Conservation (phyloP, 2,329 filamentous ascomycete species). For the Helicocarpus griseus region DNA sequence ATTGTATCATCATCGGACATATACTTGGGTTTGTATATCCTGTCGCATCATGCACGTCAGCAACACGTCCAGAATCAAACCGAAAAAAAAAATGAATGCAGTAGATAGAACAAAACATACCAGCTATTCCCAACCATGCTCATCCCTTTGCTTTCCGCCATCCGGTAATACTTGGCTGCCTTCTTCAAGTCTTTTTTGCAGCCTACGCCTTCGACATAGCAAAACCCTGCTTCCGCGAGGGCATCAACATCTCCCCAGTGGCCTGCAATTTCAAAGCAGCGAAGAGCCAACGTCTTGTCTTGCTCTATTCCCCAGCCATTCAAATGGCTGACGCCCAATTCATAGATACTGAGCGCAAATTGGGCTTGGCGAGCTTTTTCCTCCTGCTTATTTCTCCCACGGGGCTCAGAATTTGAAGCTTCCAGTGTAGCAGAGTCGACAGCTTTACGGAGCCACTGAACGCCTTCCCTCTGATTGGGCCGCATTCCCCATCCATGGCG, state of each 20-base stretch:
- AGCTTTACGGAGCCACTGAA: slow-evolving; percentile 85
- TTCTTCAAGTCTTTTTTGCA: slow-evolving; percentile 96
- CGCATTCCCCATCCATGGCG: slow-evolving; percentile 98
- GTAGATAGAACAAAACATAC: slow-evolving; percentile 47
- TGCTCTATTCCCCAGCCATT: slow-evolving; percentile 97
- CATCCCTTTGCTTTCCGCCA: slow-evolving; percentile 86
- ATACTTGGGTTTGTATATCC: slow-evolving; percentile 97
- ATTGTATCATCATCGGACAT: slow-evolving; percentile 50
- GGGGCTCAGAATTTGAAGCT: slow-evolving; percentile 60
- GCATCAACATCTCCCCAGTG: slow-evolving; percentile 94
- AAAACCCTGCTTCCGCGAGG: slow-evolving; percentile 87
- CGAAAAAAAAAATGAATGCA: background rate
- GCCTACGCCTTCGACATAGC: slow-evolving; percentile 85
- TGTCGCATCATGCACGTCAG: slow-evolving; percentile 29
- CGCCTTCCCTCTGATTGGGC: slow-evolving; percentile 77
- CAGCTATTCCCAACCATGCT: slow-evolving; percentile 98
- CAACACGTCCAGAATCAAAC: no score
- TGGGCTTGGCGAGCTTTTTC: slow-evolving; percentile 80
- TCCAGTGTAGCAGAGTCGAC: slow-evolving; percentile 75
- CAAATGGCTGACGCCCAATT: slow-evolving; percentile 92
- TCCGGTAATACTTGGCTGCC: slow-evolving; percentile 80
- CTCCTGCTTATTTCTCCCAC: slow-evolving; percentile 54
- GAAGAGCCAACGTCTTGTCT: slow-evolving; percentile 75
- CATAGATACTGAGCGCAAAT: slow-evolving; percentile 91
- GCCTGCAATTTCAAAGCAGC: slow-evolving; percentile 94